Conservation (phyloP, 495 filamentous ascomycete species). For the Aeminium ludgeri region DNA sequence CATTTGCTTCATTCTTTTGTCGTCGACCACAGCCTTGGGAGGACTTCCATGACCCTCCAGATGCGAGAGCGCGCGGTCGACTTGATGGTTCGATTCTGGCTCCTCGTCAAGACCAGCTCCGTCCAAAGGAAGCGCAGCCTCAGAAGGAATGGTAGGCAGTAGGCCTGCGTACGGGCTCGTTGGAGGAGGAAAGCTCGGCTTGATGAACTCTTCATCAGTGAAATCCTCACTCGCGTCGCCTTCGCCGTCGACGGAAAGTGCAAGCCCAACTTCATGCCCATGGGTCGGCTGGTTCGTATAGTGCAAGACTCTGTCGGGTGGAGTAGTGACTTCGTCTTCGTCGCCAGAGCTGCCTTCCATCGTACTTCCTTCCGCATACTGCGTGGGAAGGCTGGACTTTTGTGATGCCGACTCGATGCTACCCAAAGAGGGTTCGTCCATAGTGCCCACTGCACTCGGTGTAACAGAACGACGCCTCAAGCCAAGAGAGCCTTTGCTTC, state of each 20-base stretch:
- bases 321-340: conserved; percentile 8
- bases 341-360: conserved; percentile 6
- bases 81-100: background rate
- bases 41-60: conserved; percentile 14
- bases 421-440: too few species aligned
- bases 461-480: too few species aligned
- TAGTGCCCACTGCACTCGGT: too few species aligned
- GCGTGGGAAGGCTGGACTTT: background rate
- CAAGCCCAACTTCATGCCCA: too few species aligned
- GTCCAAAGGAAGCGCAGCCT: conserved; percentile 1
- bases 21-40: conserved; percentile 5
- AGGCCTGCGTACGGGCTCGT: conserved; percentile 10
- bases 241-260: too few species aligned
- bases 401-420: too few species aligned
- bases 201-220: too few species aligned
- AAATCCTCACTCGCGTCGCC: too few species aligned
- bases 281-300: background rate
- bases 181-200: conserved; percentile 2
- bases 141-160: conserved; percentile 10
- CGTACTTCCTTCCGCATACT: conserved; percentile 5
- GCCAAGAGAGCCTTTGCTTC: too few species aligned
- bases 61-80: conserved; percentile 5
- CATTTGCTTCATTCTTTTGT: conserved; percentile 5
- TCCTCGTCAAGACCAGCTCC: background rate
- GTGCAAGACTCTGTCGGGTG: too few species aligned